Base-by-base conservation (phyloP, 768 basidiomycete genomes). In the Termitomyces sp. region DNA sequence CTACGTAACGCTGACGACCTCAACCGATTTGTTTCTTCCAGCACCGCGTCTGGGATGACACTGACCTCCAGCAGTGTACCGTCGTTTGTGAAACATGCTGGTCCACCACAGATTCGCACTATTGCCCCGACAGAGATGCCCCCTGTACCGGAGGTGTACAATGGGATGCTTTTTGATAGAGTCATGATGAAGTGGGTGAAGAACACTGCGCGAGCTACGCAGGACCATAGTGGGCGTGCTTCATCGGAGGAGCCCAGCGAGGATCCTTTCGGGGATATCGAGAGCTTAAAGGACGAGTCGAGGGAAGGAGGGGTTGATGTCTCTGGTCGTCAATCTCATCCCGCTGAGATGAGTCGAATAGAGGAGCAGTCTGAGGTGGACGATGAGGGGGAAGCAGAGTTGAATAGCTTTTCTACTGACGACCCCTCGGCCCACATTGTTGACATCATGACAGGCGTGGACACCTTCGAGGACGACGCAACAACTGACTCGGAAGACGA, bases 241-340 rank as follows among this genome's bases (percentile, higher is more conserved):
- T 71, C 69, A 59, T 66, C 75, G 53, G 79, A 74, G 30, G 74
- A 81, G 42, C 78, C 81, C 43, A 91, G 89, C 60, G 91, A 93
- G 64, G 95, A 98, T 74, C 91, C 93, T 8, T 98, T 98, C 72
- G 83, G 84, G 33, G 95, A 95, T 64, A 89, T 98, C 54, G 95
- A 96, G 68, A 94, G 93, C 64, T 69, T 95, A 65, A 76, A 82
- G 34, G 88, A 89, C 55, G 89, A 89, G 56, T 79, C 82, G 24
- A 72, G 69, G 48, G 71, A 71, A 13, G 69, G 68, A 46, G 72
- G 75, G 14, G 62, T 55, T 40, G 68, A 65, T 24, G 50, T 48
- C 12, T 52, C 60, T 40, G 58, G 61, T 16, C 56, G 53, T 30
- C 57, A 64, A 33, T 60, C 53, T 36, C 58, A 55, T 37, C 58